Percentiles rank a stretch among this genome's conserved stretches.
These are phyloP conservation scores for Fraxinus floribunda DNA, from an alignment of 305 asterid genomes.

Conservation along the genomic window DNA sequence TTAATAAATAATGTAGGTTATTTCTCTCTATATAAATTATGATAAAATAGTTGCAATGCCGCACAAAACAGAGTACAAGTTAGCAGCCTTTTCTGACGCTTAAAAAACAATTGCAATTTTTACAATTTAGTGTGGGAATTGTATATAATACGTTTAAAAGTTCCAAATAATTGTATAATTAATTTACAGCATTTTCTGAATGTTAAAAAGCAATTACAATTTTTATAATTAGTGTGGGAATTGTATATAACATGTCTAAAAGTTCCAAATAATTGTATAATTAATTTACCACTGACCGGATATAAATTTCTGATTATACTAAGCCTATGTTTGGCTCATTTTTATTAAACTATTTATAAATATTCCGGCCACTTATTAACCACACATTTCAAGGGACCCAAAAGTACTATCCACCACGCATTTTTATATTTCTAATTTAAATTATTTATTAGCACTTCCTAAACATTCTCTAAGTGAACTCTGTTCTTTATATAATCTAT, in stretches of 20 bases:
- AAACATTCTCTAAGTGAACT: neutral
- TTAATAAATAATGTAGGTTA: neutral
- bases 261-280: neutral
- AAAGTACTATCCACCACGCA: neutral
- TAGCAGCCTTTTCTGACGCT: neutral
- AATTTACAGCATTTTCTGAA: neutral
- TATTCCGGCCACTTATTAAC: neutral
- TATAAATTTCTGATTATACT: constrained; percentile 4
- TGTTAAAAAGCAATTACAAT: neutral
- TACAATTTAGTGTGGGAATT: neutral
- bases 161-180: neutral
- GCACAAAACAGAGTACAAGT: neutral
- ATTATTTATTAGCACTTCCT: neutral
- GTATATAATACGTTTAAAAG: neutral
- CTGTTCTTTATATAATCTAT: constrained; percentile 5
- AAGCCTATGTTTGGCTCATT: neutral
- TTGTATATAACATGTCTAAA: neutral
- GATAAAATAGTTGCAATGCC: neutral
- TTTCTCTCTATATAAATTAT: neutral
- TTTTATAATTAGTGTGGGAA: neutral
- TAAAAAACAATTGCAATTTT: neutral
- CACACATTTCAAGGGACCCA: neutral
- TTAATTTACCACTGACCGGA: neutral
- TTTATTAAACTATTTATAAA: neutral
- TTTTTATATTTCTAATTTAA: too few relatives aligned